Evolutionary conservation across 2,329 filamentous ascomycete species (phyloP).

Genomic region (Fusarium odoratissimum): DNA sequence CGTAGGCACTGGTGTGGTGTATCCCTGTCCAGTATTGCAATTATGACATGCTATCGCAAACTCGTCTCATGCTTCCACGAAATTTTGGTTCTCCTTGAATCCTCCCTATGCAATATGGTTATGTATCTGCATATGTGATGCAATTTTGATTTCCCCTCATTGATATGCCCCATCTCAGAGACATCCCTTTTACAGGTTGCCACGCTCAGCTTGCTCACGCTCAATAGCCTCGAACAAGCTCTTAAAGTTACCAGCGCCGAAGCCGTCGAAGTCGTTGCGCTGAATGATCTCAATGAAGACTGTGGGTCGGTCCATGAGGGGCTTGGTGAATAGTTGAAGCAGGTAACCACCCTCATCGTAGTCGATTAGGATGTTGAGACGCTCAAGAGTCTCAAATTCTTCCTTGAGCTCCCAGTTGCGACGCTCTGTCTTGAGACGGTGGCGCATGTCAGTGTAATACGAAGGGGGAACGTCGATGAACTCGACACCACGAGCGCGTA

Average conservation of each 20-base stretch:
- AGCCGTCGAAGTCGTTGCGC: conserved; percentile 88
- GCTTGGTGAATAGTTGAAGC: conserved; percentile 82
- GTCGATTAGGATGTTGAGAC: conserved; percentile 89
- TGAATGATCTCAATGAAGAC: conserved; percentile 98
- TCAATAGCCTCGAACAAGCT: conserved; percentile 95
- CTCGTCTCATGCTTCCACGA: conserved; percentile 10
- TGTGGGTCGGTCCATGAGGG: conserved; percentile 92
- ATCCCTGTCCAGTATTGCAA: conserved; percentile 19
- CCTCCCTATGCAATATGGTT: conserved; percentile 4
- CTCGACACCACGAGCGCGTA: conserved; percentile 88
- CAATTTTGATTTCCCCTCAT: background rate
- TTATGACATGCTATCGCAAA: conserved; percentile 18
- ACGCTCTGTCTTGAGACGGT: conserved; percentile 74
- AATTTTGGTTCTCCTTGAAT: conserved; percentile 14
- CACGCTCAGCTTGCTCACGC: conserved; percentile 86
- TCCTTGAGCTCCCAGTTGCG: conserved; percentile 76
- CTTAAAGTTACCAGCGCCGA: conserved; percentile 96
- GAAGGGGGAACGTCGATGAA: conserved; percentile 91
- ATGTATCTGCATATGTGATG: background rate
- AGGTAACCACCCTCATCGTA: conserved; percentile 94
- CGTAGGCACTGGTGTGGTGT: conserved; percentile 9
- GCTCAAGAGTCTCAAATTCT: conserved; percentile 80
- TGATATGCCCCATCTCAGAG: background rate
- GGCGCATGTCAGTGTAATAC: conserved; percentile 84
- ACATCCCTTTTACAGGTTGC: conserved; percentile 73